phyloP scores from a whole-genome alignment of 805 yeast genomes.

The Metschnikowia kofuensis region DNA sequence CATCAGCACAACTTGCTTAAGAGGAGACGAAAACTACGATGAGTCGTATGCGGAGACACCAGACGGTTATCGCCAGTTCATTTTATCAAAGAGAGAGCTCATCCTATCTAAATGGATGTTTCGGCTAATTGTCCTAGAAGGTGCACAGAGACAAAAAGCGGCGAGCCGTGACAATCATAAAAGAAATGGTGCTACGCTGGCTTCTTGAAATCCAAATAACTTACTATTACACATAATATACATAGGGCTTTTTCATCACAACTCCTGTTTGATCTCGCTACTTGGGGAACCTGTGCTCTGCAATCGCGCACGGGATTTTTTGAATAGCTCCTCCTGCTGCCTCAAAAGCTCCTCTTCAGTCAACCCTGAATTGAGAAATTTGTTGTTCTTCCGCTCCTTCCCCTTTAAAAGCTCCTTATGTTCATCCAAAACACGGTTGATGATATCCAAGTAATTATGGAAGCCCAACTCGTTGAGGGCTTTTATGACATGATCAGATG shows the following conservation, averaged over 20 bases:
- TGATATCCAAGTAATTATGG: conserved; percentile 75
- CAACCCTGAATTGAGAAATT: conserved; percentile 88
- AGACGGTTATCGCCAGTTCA: no score
- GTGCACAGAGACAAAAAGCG: no score
- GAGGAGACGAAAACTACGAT: background rate
- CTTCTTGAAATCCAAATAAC: background rate
- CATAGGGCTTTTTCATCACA: conserved; percentile 8
- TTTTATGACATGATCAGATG: conserved; percentile 91
- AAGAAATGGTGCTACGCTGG: no score
- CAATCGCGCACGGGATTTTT: conserved; percentile 66
- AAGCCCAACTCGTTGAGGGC: conserved; percentile 88
- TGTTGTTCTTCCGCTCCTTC: conserved; percentile 86
- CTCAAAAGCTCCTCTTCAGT: conserved; percentile 87
- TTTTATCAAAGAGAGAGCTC: no score
- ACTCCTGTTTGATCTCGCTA: conserved; percentile 15
- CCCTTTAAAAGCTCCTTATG: conserved; percentile 87
- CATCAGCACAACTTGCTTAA: background rate
- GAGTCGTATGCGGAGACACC: no score
- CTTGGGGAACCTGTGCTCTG: conserved; percentile 32
- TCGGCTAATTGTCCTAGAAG: no score
- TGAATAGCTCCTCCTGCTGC: conserved; percentile 91
- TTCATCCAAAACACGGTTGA: conserved; percentile 75
- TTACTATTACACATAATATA: conserved; percentile 15
- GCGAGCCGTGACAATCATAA: no score
- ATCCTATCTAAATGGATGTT: no score